phyloP scores from a whole-genome alignment of 768 basidiomycete species.

The Russula emetica region DNA sequence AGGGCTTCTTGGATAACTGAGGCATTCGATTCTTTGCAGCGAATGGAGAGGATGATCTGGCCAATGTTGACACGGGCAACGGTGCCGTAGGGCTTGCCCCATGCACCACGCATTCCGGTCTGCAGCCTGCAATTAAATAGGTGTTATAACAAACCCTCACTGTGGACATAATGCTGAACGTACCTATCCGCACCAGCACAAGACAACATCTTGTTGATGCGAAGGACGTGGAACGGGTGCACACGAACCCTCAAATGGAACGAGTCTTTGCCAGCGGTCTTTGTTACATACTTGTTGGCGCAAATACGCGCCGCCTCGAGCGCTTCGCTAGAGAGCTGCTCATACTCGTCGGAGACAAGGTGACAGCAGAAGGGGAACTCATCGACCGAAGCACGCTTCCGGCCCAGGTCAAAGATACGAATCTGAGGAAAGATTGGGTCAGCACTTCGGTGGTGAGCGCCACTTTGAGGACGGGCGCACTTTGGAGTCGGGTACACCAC shows the following conservation, averaged over 20 bases:
- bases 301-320: constrained; percentile 98
- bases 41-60: constrained; percentile 88
- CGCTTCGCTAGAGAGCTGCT: constrained; percentile 92
- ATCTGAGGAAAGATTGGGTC: constrained; percentile 51
- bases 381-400: constrained; percentile 94
- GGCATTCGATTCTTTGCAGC: constrained; percentile 84
- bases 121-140: constrained; percentile 54
- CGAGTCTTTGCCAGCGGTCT: constrained; percentile 96
- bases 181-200: constrained; percentile 98
- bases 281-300: constrained; percentile 99
- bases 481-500: constrained; percentile 97
- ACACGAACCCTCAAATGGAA: constrained; percentile 98
- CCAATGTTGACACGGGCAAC: constrained; percentile 97
- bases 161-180: constrained; percentile 27
- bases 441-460: neutral
- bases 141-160: neutral
- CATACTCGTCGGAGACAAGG: constrained; percentile 96
- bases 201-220: constrained; percentile 99
- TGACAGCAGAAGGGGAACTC: constrained; percentile 98
- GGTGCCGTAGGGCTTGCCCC: constrained; percentile 98
- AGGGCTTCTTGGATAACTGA: constrained; percentile 93
- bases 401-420: constrained; percentile 92
- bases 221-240: constrained; percentile 97
- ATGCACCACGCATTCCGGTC: constrained; percentile 98
- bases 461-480: constrained; percentile 39